Percentiles rank a stretch among this genome's conserved stretches.
Evolutionary conservation across 1,139 yeast genomes (phyloP).

Genomic region (Pichia cactophila): DNA sequence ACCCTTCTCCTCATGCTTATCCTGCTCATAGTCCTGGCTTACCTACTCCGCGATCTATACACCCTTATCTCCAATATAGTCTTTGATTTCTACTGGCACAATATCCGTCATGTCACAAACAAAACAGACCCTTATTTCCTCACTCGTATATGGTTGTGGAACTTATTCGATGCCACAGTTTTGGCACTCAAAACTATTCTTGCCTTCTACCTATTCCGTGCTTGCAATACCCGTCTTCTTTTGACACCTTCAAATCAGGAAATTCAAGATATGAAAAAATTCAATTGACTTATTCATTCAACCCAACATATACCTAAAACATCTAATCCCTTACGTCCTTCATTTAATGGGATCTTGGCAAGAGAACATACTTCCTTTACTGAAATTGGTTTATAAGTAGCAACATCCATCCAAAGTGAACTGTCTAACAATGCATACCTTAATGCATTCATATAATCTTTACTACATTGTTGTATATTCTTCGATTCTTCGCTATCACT

Average conservation of each 20-base stretch:
- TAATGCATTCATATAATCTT: neutral
- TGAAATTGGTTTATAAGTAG: slow-evolving; percentile 21
- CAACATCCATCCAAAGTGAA: slow-evolving; percentile 12
- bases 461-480: neutral
- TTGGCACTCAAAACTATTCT: slow-evolving; percentile 14
- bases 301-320: slow-evolving; percentile 25
- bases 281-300: slow-evolving; percentile 12
- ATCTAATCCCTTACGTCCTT: slow-evolving; percentile 18
- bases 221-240: slow-evolving; percentile 18
- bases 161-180: slow-evolving; percentile 10
- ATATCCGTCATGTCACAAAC: slow-evolving; percentile 3
- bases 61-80: neutral
- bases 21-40: neutral
- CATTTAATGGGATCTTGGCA: neutral
- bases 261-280: slow-evolving; percentile 22
- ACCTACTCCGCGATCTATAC: slow-evolving; percentile 4
- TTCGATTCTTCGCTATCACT: neutral
- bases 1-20: slow-evolving; percentile 7
- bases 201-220: slow-evolving; percentile 14
- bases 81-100: slow-evolving; percentile 11
- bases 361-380: slow-evolving; percentile 11
- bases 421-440: neutral
- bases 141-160: slow-evolving; percentile 1
- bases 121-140: slow-evolving; percentile 2
- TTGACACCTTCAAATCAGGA: slow-evolving; percentile 17